These are phyloP conservation scores for Tulasnella calospora DNA, from an alignment of 768 basidiomycete genomes.

Conservation along the genomic window DNA sequence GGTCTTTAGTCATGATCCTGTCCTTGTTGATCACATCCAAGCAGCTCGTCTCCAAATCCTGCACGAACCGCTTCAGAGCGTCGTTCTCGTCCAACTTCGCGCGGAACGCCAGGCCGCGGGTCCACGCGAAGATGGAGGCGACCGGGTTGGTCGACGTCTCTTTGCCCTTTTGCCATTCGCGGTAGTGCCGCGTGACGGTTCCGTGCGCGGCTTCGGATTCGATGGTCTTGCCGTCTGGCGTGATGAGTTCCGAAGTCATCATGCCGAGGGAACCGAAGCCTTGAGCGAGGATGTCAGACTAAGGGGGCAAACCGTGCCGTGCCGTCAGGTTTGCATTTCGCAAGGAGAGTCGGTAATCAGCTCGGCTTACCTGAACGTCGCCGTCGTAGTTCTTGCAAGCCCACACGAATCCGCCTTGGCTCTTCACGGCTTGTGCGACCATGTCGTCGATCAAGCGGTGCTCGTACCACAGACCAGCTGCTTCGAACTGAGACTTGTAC, in stretches of 20 bases:
- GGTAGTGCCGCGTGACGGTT: slow-evolving; percentile 93
- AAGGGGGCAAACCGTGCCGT: slow-evolving; percentile 35
- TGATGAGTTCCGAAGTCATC: slow-evolving; percentile 96
- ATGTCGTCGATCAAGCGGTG: slow-evolving; percentile 97
- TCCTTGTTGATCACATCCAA: slow-evolving; percentile 88
- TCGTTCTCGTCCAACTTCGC: slow-evolving; percentile 87
- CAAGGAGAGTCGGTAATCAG: background rate
- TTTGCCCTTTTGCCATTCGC: slow-evolving; percentile 93
- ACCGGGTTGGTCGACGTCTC: slow-evolving; percentile 99
- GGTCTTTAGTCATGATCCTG: slow-evolving; percentile 93
- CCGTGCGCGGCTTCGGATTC: slow-evolving; percentile 97
- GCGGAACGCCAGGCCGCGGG: slow-evolving; percentile 85
- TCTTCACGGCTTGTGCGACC: slow-evolving; percentile 98
- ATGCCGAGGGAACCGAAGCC: slow-evolving; percentile 95
- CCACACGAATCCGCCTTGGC: slow-evolving; percentile 83
- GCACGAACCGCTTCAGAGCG: slow-evolving; percentile 64
- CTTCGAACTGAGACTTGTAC: slow-evolving; percentile 69
- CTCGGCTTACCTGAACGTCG: slow-evolving; percentile 57
- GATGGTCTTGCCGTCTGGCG: slow-evolving; percentile 86
- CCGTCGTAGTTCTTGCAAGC: slow-evolving; percentile 67
- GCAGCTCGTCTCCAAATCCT: slow-evolving; percentile 78
- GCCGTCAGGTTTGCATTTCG: background rate
- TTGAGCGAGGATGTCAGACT: slow-evolving; percentile 93
- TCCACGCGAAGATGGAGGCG: slow-evolving; percentile 98
- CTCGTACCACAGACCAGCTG: slow-evolving; percentile 78